Percentiles rank a stretch among this genome's conserved stretches.
These are phyloP conservation scores for Lactarius trivialis DNA, from an alignment of 768 basidiomycete species.

Conservation along the genomic window DNA sequence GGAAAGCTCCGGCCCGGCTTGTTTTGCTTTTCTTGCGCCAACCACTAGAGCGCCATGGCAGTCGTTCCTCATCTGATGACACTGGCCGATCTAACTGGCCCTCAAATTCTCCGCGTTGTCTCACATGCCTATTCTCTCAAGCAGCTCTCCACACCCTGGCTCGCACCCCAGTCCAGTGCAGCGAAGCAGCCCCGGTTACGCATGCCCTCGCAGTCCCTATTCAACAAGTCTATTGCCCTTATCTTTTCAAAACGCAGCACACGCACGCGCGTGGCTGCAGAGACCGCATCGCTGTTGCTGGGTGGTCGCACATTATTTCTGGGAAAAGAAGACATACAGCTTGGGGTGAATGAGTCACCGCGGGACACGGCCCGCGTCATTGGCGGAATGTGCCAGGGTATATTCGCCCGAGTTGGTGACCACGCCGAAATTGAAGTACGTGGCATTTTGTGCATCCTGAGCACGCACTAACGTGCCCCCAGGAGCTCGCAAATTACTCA, in stretches of 20 bases:
- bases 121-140: conserved; percentile 61
- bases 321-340: conserved; percentile 84
- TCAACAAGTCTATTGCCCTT: conserved; percentile 80
- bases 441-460: conserved; percentile 7
- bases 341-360: conserved; percentile 88
- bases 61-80: conserved; percentile 71
- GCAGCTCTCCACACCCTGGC: conserved; percentile 57
- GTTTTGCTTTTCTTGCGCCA: background rate
- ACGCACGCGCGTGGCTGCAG: conserved; percentile 81
- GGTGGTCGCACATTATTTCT: conserved; percentile 90
- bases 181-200: conserved; percentile 34
- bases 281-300: conserved; percentile 71
- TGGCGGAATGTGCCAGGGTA: conserved; percentile 92
- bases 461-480: conserved; percentile 1
- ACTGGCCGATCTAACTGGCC: conserved; percentile 76
- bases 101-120: conserved; percentile 65
- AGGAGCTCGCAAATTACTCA: conserved; percentile 89
- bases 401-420: conserved; percentile 92
- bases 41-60: background rate
- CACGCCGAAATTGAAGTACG: conserved; percentile 89
- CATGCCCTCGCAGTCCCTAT: conserved; percentile 67
- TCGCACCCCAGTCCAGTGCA: conserved; percentile 42
- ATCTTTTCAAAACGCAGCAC: conserved; percentile 93
- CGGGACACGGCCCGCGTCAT: conserved; percentile 85
- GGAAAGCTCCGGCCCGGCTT: background rate